A percentile compares a stretch with the other conserved stretches of the same genome.
Evolutionary conservation across 2,329 filamentous ascomycete genomes (phyloP).

Genomic region (Hymenoscyphus repandus): DNA sequence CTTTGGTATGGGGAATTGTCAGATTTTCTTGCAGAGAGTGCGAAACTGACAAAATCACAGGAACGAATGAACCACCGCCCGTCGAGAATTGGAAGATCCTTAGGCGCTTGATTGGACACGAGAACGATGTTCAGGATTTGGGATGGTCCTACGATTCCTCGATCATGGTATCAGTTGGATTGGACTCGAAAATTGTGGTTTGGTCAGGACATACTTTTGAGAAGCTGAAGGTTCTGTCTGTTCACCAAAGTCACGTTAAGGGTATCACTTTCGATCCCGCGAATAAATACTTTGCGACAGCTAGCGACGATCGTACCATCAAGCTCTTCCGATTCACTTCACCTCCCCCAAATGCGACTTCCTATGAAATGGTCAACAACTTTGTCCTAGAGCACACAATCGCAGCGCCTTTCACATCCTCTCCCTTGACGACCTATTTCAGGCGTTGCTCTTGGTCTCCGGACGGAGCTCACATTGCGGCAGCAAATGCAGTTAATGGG

Average conservation of each 20-base stretch:
- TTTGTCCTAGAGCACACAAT: conserved; percentile 95
- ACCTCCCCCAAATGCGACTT: conserved; percentile 82
- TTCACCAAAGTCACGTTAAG: conserved; percentile 97
- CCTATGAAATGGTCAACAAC: conserved; percentile 95
- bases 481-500: conserved; percentile 93
- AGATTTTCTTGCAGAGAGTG: neutral
- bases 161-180: conserved; percentile 87
- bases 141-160: conserved; percentile 97
- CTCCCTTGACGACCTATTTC: conserved; percentile 94
- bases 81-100: conserved; percentile 98
- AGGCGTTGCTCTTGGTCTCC: conserved; percentile 95
- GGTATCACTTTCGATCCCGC: conserved; percentile 97
- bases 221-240: conserved; percentile 87
- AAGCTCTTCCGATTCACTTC: conserved; percentile 95
- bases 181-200: conserved; percentile 96
- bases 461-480: conserved; percentile 93
- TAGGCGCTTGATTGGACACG: conserved; percentile 87
- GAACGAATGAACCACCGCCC: conserved; percentile 81
- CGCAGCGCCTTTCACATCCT: conserved; percentile 78
- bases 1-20: conserved; percentile 56
- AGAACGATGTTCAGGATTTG: conserved; percentile 97
- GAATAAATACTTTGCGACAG: conserved; percentile 98
- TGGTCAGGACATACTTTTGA: conserved; percentile 99
- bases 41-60: conserved; percentile 28
- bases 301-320: conserved; percentile 93